Conservation (phyloP, 345 rosid genomes). For the Xanthoceras sorbifolium region DNA sequence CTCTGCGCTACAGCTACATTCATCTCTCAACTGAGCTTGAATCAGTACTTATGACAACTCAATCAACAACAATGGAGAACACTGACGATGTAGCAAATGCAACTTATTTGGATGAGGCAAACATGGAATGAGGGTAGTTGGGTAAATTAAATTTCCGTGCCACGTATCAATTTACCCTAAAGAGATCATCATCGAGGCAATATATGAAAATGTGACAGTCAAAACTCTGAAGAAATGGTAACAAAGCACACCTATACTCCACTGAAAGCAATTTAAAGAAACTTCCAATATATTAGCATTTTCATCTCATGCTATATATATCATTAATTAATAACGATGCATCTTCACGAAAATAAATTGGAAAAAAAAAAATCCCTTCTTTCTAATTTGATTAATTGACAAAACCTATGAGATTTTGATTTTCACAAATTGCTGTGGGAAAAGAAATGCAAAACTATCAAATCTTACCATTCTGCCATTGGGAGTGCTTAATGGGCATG, state of each 20-base stretch:
- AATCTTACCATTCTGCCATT: constrained; percentile 68
- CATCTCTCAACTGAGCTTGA: background rate
- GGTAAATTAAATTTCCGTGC: background rate
- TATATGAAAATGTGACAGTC: background rate
- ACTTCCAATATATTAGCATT: background rate
- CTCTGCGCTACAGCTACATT: background rate
- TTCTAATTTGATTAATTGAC: background rate
- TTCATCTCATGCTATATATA: background rate
- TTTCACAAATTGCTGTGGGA: background rate
- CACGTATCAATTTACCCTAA: background rate
- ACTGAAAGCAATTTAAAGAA: background rate
- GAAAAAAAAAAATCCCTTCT: background rate
- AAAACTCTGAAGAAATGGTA: background rate
- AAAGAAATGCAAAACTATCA: constrained; percentile 5
- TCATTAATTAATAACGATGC: no score
- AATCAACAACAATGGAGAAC: background rate
- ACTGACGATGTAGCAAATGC: background rate
- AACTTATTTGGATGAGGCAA: background rate
- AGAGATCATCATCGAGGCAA: background rate
- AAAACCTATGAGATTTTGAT: background rate
- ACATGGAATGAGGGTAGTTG: background rate
- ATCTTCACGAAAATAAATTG: no score
- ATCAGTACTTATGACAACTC: background rate
- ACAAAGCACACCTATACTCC: background rate
- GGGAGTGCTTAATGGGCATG: constrained; percentile 67